A percentile compares a stretch with the other conserved stretches of the same genome.
phyloP scores from a whole-genome alignment of 2,329 filamentous ascomycete genomes.

The Phaeoacremonium minimum region DNA sequence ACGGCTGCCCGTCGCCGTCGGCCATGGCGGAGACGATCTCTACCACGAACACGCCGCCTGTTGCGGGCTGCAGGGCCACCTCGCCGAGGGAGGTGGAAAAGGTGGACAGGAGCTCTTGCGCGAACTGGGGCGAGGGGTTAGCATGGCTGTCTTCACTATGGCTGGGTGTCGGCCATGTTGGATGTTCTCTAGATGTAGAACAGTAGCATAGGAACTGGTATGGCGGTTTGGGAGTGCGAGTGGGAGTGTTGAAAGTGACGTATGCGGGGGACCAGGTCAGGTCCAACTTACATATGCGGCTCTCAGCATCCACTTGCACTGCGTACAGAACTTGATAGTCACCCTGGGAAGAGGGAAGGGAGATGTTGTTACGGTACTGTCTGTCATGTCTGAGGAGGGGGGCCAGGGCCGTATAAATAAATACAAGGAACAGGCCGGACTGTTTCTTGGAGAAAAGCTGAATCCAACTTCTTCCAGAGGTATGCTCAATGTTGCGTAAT shows the following conservation, averaged over 20 bases:
- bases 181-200: too few relatives aligned
- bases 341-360: conserved; percentile 60
- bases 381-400: too few relatives aligned
- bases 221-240: conserved; percentile 1
- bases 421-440: too few relatives aligned
- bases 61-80: conserved; percentile 79
- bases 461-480: too few relatives aligned
- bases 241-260: background rate
- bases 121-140: conserved; percentile 56
- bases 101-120: conserved; percentile 91
- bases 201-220: conserved; percentile 1
- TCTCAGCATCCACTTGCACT: conserved; percentile 82
- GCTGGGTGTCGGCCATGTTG: too few relatives aligned
- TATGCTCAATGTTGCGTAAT: too few relatives aligned
- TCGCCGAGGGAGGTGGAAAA: conserved; percentile 83
- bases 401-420: too few relatives aligned
- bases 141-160: too few relatives aligned
- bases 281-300: conserved; percentile 71
- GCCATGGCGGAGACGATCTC: conserved; percentile 39
- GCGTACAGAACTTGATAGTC: conserved; percentile 88
- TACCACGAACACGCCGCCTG: conserved; percentile 79
- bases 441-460: too few relatives aligned
- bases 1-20: conserved; percentile 7
- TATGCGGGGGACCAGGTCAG: too few relatives aligned
- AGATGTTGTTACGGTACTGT: conserved; percentile 5